Conservation (phyloP, 1,139 yeast species). For the Kluyveromyces sp. region DNA sequence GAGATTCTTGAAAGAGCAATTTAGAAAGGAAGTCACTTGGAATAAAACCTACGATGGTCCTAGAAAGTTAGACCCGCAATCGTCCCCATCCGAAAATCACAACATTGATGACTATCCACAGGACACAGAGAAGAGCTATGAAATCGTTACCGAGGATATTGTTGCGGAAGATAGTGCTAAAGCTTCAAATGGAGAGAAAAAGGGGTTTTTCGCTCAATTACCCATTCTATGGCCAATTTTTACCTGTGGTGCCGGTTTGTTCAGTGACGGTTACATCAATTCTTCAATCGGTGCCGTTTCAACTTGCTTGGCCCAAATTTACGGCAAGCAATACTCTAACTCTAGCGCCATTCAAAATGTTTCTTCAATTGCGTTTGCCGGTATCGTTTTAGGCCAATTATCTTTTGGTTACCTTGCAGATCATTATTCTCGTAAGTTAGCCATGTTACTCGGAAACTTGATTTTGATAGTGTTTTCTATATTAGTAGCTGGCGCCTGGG, state of each 20-base stretch:
- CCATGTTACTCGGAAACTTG: conserved; percentile 69
- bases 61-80: background rate
- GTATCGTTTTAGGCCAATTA: conserved; percentile 81
- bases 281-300: conserved; percentile 73
- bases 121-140: no score
- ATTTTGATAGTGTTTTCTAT: conserved; percentile 70
- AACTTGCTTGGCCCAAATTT: conserved; percentile 56
- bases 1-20: conserved; percentile 35
- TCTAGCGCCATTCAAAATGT: conserved; percentile 71
- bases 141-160: no score
- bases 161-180: no score
- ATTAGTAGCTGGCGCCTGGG: conserved; percentile 83
- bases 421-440: conserved; percentile 65
- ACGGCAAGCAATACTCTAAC: conserved; percentile 52
- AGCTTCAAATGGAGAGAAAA: no score
- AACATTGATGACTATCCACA: no score
- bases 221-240: conserved; percentile 61
- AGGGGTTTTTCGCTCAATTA: conserved; percentile 5
- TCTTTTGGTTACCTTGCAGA: conserved; percentile 75
- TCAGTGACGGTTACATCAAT: conserved; percentile 86
- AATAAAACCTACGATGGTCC: conserved; percentile 5
- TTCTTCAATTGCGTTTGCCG: conserved; percentile 83
- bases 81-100: no score
- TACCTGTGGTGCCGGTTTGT: conserved; percentile 85
- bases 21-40: conserved; percentile 28